phyloP scores from a whole-genome alignment of 2,329 filamentous ascomycete species.

The Phaeosphaeria sp. region DNA sequence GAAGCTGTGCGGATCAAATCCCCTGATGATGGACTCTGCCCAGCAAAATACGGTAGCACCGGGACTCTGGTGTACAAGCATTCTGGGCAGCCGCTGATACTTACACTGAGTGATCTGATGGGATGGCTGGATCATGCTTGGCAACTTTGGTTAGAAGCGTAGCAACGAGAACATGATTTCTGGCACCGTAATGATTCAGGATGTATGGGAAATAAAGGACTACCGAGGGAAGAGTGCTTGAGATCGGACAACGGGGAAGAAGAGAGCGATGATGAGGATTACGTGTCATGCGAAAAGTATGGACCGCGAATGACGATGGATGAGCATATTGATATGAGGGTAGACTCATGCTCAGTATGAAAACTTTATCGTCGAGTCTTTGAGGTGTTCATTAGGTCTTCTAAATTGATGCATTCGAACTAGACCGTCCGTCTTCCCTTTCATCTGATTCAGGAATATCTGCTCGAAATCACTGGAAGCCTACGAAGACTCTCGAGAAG shows the following conservation, averaged over 20 bases:
- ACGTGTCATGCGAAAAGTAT: background rate
- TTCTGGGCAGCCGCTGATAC: background rate
- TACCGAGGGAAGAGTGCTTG: background rate
- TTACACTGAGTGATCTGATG: background rate
- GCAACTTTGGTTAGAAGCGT: background rate
- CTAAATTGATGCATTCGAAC: too few relatives aligned
- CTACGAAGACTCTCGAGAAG: too few relatives aligned
- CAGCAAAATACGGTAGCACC: background rate
- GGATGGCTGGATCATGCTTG: background rate
- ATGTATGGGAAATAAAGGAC: background rate
- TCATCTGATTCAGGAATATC: too few relatives aligned
- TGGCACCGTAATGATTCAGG: background rate
- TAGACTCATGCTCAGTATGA: too few relatives aligned
- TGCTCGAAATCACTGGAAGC: too few relatives aligned
- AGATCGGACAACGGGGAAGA: background rate
- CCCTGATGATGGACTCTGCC: background rate
- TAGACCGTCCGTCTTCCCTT: too few relatives aligned
- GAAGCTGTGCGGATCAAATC: background rate
- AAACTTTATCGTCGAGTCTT: too few relatives aligned
- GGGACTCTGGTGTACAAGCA: background rate
- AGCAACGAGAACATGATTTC: background rate
- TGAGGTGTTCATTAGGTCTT: too few relatives aligned
- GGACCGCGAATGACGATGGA: background rate
- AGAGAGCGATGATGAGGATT: background rate
- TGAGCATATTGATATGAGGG: background rate